Evolutionary conservation across 306 rosid genomes (phyloP).

Genomic region (Prosopis cineraria): DNA sequence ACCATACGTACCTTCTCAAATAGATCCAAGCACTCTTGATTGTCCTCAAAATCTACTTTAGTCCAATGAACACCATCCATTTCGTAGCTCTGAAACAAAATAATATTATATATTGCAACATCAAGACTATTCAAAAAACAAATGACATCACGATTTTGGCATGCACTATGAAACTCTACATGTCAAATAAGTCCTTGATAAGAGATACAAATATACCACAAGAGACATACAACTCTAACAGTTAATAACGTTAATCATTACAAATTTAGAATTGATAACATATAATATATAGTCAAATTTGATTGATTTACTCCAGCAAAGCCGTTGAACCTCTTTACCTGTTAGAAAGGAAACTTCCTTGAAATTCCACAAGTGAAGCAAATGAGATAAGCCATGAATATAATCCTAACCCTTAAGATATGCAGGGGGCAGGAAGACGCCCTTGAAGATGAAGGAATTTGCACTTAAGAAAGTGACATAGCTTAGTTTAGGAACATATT

Average conservation of each 20-base stretch:
- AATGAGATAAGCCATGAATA: background rate
- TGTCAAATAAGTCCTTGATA: background rate
- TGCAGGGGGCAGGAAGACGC: background rate
- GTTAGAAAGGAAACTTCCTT: background rate
- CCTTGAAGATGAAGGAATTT: background rate
- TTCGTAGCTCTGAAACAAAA: slow-evolving; percentile 71
- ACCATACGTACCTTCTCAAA: slow-evolving; percentile 81
- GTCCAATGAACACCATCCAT: slow-evolving; percentile 74
- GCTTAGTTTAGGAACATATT: background rate
- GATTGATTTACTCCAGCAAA: background rate
- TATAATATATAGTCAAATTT: background rate
- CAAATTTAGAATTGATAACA: background rate
- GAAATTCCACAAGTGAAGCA: background rate
- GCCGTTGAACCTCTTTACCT: background rate
- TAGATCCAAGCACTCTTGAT: slow-evolving; percentile 89
- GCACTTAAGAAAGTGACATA: background rate
- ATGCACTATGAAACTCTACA: background rate
- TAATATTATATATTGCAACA: slow-evolving; percentile 22
- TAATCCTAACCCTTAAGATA: background rate
- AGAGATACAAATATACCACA: background rate
- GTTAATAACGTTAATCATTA: background rate
- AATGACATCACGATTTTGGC: background rate
- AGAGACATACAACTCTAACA: background rate
- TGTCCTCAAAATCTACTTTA: slow-evolving; percentile 74
- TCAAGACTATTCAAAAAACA: slow-evolving; percentile 1